Evolutionary conservation across 2,329 filamentous ascomycete species (phyloP).

Genomic region (Beauveria sp.): DNA sequence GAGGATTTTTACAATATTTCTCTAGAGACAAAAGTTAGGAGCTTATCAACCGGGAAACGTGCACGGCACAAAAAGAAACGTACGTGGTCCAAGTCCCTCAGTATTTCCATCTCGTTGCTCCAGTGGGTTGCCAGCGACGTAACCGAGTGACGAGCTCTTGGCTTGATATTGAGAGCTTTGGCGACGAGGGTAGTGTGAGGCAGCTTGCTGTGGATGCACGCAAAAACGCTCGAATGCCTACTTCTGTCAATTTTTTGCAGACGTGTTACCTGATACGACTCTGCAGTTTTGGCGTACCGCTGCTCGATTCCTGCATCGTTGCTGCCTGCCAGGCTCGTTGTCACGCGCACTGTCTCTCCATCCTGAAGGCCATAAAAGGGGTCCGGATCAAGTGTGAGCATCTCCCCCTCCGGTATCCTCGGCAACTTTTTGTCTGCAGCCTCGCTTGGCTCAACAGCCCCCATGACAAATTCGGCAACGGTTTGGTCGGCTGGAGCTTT

Average conservation of each 20-base stretch:
- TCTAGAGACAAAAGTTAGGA: not conserved
- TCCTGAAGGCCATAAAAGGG: not conserved
- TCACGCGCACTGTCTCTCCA: not conserved
- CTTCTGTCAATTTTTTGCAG: not conserved
- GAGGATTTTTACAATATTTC: not conserved
- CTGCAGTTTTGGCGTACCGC: not conserved
- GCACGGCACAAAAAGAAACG: not conserved
- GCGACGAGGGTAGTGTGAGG: conserved; percentile 1
- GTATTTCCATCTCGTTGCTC: not conserved
- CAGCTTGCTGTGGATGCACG: not conserved
- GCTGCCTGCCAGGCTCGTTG: not conserved
- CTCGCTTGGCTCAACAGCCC: not conserved
- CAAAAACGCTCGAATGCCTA: conserved; percentile 1
- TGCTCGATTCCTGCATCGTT: not conserved
- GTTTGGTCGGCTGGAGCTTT: not conserved
- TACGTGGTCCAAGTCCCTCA: not conserved
- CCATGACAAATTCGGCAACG: conserved; percentile 4
- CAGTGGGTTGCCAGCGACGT: not conserved
- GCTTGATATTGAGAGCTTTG: conserved; percentile 1
- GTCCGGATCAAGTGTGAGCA: not conserved
- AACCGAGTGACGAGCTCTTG: not conserved
- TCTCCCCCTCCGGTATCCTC: not conserved
- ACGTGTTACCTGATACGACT: not conserved
- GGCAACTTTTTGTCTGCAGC: not conserved
- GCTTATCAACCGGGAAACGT: too few relatives aligned